phyloP scores from a whole-genome alignment of 2,329 filamentous ascomycete species.

The Pestalotiopsis sp. region DNA sequence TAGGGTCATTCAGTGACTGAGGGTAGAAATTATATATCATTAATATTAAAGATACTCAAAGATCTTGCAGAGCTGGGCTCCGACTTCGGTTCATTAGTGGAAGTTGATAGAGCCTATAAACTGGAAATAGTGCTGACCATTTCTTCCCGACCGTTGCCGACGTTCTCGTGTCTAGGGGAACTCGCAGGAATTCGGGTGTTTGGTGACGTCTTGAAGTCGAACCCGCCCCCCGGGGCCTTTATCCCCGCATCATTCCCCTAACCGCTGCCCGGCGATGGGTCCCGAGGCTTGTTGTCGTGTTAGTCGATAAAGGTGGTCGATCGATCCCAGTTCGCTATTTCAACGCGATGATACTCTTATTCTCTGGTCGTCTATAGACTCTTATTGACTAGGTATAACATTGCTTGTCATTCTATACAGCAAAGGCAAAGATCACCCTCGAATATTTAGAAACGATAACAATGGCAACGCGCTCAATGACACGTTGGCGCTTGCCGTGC shows the following conservation, averaged over 20 bases:
- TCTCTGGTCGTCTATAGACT: background rate
- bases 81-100: background rate
- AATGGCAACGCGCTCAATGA: background rate
- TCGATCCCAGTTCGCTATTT: background rate
- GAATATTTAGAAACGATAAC: background rate
- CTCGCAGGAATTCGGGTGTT: background rate
- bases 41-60: background rate
- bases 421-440: background rate
- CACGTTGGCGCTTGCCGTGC: background rate
- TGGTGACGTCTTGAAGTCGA: background rate
- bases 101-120: background rate
- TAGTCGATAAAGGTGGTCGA: background rate
- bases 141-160: no score
- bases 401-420: background rate
- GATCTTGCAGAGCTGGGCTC: background rate
- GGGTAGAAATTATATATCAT: background rate
- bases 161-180: background rate
- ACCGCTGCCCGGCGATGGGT: background rate
- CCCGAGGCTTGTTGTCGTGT: background rate
- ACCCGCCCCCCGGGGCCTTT: background rate
- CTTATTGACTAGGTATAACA: background rate
- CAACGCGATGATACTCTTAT: background rate
- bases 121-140: background rate
- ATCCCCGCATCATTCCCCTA: conserved; percentile 6
- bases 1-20: background rate